Percentiles rank a stretch among this genome's conserved stretches.
These are phyloP conservation scores for Pichia nanzhaoensis DNA, from an alignment of 805 yeast genomes.

Conservation along the genomic window DNA sequence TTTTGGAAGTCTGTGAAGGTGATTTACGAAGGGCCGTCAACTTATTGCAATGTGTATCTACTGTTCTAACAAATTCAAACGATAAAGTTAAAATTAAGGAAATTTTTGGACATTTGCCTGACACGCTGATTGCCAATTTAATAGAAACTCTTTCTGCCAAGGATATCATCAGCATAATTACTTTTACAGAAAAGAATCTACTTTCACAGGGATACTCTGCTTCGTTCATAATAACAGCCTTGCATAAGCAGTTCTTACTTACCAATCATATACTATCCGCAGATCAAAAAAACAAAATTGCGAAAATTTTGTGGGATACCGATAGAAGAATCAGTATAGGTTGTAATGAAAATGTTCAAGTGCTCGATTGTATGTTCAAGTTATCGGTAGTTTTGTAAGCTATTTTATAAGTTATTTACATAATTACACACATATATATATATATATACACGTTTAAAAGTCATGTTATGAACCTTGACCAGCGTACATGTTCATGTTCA, in stretches of 20 bases:
- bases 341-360: conserved; percentile 79
- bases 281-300: conserved; percentile 54
- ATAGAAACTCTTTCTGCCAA: conserved; percentile 17
- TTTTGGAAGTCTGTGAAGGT: conserved; percentile 73
- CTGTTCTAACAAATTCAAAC: conserved; percentile 32
- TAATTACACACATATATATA: too few species aligned
- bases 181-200: conserved; percentile 23
- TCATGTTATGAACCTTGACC: too few species aligned
- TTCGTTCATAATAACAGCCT: conserved; percentile 23
- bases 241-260: conserved; percentile 29
- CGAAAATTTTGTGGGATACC: conserved; percentile 61
- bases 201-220: conserved; percentile 31
- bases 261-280: conserved; percentile 30
- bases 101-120: conserved; percentile 31
- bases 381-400: conserved; percentile 19
- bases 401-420: too few species aligned
- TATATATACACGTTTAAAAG: too few species aligned
- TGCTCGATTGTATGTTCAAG: conserved; percentile 56
- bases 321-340: conserved; percentile 78
- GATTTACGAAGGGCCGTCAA: conserved; percentile 94
- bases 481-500: too few species aligned
- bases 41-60: conserved; percentile 75
- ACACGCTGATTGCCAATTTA: conserved; percentile 14
- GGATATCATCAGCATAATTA: conserved; percentile 21
- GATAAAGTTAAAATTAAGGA: conserved; percentile 19